Conservation (phyloP, 2,329 filamentous ascomycete species). For the Venturia carpophila region DNA sequence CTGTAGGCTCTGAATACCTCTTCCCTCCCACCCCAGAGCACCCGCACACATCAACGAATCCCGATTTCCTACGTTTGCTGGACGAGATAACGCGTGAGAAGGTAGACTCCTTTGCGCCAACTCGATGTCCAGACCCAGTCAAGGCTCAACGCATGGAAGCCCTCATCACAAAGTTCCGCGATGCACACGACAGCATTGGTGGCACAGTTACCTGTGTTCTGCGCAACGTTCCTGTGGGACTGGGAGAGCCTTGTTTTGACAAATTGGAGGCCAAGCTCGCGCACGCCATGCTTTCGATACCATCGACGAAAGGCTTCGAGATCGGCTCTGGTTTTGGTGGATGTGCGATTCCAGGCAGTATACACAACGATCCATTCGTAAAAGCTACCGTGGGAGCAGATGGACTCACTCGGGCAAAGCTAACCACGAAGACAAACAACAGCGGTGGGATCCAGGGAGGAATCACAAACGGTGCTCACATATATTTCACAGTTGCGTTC, state of each 20-base stretch:
- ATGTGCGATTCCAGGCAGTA: slow-evolving; percentile 76
- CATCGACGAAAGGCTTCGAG: slow-evolving; percentile 92
- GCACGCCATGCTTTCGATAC: slow-evolving; percentile 92
- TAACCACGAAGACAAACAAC: slow-evolving; percentile 89
- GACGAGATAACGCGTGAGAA: slow-evolving; percentile 62
- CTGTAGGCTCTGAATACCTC: slow-evolving; percentile 71
- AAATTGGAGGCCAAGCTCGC: slow-evolving; percentile 88
- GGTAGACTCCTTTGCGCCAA: slow-evolving; percentile 70
- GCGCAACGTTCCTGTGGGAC: slow-evolving; percentile 70
- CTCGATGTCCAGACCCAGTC: slow-evolving; percentile 70
- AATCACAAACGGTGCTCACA: slow-evolving; percentile 84
- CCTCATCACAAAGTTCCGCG: slow-evolving; percentile 67
- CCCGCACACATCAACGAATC: slow-evolving; percentile 64
- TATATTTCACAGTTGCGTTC: slow-evolving; percentile 93
- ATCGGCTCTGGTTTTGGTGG: slow-evolving; percentile 89
- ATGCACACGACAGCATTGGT: slow-evolving; percentile 80
- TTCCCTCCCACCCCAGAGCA: slow-evolving; percentile 63
- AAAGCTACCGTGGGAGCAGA: slow-evolving; percentile 23
- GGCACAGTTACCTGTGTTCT: slow-evolving; percentile 94
- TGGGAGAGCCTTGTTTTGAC: slow-evolving; percentile 92
- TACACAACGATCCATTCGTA: slow-evolving; percentile 85
- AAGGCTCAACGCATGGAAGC: slow-evolving; percentile 60
- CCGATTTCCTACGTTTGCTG: slow-evolving; percentile 67
- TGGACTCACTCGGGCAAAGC: slow-evolving; percentile 45
- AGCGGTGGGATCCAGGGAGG: slow-evolving; percentile 92